Evolutionary conservation across 345 rosid species (phyloP).

Genomic region (Schrenkiella parvula): DNA sequence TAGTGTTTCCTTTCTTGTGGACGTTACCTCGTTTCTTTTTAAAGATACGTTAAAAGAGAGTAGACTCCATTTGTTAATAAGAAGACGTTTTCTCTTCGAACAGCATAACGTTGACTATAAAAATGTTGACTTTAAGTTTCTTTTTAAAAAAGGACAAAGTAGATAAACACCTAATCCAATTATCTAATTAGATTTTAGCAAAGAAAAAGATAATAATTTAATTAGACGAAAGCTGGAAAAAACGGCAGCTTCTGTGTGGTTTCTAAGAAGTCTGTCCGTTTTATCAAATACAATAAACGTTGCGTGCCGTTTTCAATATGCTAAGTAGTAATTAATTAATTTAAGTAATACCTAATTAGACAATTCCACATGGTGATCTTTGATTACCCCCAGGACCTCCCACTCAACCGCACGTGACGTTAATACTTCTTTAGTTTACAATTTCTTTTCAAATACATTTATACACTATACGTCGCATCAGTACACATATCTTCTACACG

Average conservation of each 20-base stretch:
- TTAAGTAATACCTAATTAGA: background rate
- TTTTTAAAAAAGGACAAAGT: background rate
- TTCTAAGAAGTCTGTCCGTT: constrained; percentile 16
- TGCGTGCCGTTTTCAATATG: constrained; percentile 21
- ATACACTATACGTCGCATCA: constrained; percentile 1
- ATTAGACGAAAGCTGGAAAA: background rate
- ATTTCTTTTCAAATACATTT: background rate
- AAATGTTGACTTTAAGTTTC: background rate
- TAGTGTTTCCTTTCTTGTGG: constrained; percentile 1
- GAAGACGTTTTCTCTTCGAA: background rate
- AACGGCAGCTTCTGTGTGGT: constrained; percentile 13
- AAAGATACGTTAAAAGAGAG: background rate
- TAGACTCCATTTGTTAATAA: background rate
- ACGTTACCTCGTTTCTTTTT: background rate
- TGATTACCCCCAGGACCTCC: constrained; percentile 11
- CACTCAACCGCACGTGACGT: constrained; percentile 24
- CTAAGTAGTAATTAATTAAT: background rate
- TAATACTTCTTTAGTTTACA: background rate
- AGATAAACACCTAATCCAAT: background rate
- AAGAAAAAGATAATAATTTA: background rate
- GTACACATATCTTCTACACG: background rate
- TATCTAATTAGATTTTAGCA: background rate
- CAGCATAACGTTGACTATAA: background rate
- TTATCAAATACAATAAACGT: constrained; percentile 2
- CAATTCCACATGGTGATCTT: constrained; percentile 32